Evolutionary conservation across 208 protist genomes (phyloP).

Genomic region (Leishmania martiniquensis): DNA sequence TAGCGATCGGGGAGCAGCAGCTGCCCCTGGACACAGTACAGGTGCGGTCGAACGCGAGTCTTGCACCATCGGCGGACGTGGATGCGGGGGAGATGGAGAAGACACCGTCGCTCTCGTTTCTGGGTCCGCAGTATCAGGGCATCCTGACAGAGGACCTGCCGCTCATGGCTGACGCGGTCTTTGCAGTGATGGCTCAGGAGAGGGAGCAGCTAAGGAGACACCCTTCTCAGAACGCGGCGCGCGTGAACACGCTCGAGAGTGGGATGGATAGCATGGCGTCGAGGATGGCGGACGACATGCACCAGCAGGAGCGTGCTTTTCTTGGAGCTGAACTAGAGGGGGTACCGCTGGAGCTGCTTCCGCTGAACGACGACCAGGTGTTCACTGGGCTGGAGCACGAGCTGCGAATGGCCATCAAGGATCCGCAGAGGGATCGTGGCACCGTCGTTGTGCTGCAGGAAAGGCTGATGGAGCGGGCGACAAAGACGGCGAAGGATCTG

Average conservation of each 20-base stretch:
- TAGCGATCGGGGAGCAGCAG: background rate
- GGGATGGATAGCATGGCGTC: conserved; percentile 34
- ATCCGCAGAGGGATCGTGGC: conserved; percentile 16
- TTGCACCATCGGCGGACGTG: background rate
- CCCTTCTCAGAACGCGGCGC: conserved; percentile 42
- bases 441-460: conserved; percentile 40
- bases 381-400: conserved; percentile 57
- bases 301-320: conserved; percentile 48
- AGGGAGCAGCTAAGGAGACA: conserved; percentile 32
- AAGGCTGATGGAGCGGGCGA: conserved; percentile 42
- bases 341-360: conserved; percentile 51
- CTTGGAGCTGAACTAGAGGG: conserved; percentile 54
- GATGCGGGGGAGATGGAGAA: conserved; percentile 13
- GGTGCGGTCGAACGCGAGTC: background rate
- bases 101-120: conserved; percentile 36
- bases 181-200: conserved; percentile 40
- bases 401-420: conserved; percentile 38
- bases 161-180: conserved; percentile 36
- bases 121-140: conserved; percentile 47
- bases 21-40: conserved; percentile 9
- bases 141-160: conserved; percentile 50
- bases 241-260: conserved; percentile 41
- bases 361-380: conserved; percentile 48
- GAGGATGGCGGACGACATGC: conserved; percentile 42
- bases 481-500: conserved; percentile 49